Evolutionary conservation across 768 basidiomycete species (phyloP), one percentile per base, ranked within the genome.

Genomic region (Pleurotus cornucopiae): DNA sequence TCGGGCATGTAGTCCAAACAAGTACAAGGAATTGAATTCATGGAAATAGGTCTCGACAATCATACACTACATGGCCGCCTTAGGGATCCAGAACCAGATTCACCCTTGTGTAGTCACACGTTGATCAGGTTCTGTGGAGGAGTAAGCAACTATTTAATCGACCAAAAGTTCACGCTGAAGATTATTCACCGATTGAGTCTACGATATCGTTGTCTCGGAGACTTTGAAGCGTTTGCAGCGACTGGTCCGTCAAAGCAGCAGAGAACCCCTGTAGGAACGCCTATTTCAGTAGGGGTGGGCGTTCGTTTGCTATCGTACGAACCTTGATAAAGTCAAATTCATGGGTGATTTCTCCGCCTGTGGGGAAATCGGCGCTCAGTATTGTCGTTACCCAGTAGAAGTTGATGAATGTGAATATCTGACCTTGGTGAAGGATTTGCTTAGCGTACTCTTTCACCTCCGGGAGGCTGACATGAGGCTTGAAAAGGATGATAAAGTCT

Each of bases 401-500:
- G 4, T 1, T 2, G 9, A 34, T 34, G 21, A 13, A 38, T 20
- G 16, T 13, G 14, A 16, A 30, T 12, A 3, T 11, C 48, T n/a
- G 38, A 49, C 56, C 56, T 20, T 49, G 14, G 6, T 7, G 26
- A n/a, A n/a, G 16, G 12, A 57, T 18, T 14, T 57, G 16, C 2
- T 49, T 40, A 38, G 40, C 47, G 56, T 47, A 34, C 43, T 57
- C 34, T 30, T 57, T 48, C n/a, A 57, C 40, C 20, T 39, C 56
- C 14, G 25, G 34, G 11, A 43, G n/a, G 39, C 47, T 40, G 20
- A 49, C 47, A 30, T 57, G 46, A 18, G 46, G 46, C 48, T 49
- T 57, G 56, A 57, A 57, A 11, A 57, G 34, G 13, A 57, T 44
- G 20, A 57, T 43, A 49, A 53, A 59, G 41, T 45, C 52, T 55